Conservation (phyloP, 495 filamentous ascomycete genomes). For the Penicillium diatomitis region DNA sequence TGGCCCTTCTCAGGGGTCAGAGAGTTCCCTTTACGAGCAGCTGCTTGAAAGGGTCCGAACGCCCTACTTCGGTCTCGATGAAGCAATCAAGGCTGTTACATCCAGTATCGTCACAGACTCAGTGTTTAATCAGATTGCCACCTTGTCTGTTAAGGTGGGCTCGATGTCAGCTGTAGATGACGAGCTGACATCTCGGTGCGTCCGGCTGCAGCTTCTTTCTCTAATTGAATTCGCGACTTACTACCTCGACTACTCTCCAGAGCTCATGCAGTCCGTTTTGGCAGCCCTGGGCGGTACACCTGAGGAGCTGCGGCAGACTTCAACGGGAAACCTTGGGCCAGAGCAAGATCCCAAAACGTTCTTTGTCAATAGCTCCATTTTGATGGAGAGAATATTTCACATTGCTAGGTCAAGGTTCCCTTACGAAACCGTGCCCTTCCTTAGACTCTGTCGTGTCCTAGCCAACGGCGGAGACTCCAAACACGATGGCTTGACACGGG, state of each 20-base stretch:
- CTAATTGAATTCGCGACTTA: conserved; percentile 49
- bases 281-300: conserved; percentile 43
- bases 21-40: conserved; percentile 41
- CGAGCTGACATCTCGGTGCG: conserved; percentile 26
- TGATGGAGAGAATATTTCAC: conserved; percentile 49
- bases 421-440: conserved; percentile 74
- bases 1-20: conserved; percentile 17
- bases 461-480: conserved; percentile 31
- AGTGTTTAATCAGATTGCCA: conserved; percentile 55
- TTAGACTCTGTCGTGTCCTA: conserved; percentile 54
- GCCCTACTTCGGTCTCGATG: conserved; percentile 27
- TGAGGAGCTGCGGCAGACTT: conserved; percentile 19
- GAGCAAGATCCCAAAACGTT: conserved; percentile 38
- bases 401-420: conserved; percentile 70
- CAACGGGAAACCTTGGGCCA: conserved; percentile 22
- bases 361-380: conserved; percentile 45
- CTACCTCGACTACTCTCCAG: conserved; percentile 56
- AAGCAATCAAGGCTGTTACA: conserved; percentile 40
- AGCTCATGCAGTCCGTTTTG: conserved; percentile 52
- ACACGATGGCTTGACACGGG: conserved; percentile 39
- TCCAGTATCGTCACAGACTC: conserved; percentile 43
- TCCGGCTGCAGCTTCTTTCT: conserved; percentile 54
- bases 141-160: conserved; percentile 38
- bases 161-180: conserved; percentile 34
- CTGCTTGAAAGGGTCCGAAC: conserved; percentile 40